Base-by-base conservation (phyloP, 73 alveolate species). In the Uronychia setigera region DNA sequence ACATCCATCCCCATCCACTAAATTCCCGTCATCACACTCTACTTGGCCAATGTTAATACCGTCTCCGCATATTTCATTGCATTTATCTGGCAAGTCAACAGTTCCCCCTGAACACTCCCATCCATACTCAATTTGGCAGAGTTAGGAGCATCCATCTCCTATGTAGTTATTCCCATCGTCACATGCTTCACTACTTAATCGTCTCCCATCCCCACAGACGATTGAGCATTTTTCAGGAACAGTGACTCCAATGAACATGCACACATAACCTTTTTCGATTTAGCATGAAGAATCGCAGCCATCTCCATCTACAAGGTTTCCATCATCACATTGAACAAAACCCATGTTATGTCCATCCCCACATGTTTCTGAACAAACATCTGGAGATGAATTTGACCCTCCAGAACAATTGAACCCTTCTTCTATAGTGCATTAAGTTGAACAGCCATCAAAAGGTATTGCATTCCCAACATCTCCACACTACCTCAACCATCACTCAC, bases 381-480 rank as follows among this genome's bases (percentile, higher is more conserved):
- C 87, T 60, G 35, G 31, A 19, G 67, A 1, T 26, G 80, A 27
- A 9, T 85, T 0, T 0, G 80, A 60, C 27, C 96, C 96, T 31
- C 84, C 85, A 26, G 85, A 28, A 74, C 96, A 92, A 11, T 74
- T 28, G 75, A 80, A 92, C 5, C 89, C 94, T 26, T 80, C 59
- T 35, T 92, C 96, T 5, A 92, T 79, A 0, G 78, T 58, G 58
- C 96, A 91, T 0, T 0, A 1, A 19, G 89, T 78, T 29, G 81
- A 34, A 58, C 96, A 91, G 0, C 96, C 96, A 81, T 91, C 96
- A 19, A 33, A 58, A 30, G 32, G 35, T 1, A 34, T 29, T 0
- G n/a, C 32, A 87, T 91, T 91, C 19, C 93, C 93, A 86, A 87
- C 96, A 59, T 91, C 96, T 11, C 96, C n/a, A n/a, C n/a, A n/a